Evolutionary conservation across 2,329 filamentous ascomycete genomes (phyloP), one percentile per base, ranked within the genome.

Genomic region (Didymella sp.): DNA sequence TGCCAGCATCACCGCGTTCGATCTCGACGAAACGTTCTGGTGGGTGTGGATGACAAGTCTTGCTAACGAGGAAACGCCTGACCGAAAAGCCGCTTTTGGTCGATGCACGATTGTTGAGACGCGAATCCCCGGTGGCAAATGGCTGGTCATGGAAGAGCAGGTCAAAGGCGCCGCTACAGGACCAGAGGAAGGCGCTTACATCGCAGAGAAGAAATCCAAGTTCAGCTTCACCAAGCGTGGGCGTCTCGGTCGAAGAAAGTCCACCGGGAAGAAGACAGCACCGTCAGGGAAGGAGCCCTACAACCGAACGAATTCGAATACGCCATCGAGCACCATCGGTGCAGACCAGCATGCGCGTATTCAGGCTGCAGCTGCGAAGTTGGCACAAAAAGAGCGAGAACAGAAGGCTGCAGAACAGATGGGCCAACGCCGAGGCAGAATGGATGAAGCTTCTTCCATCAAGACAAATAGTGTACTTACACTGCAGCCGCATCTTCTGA

Each of bases 41-140:
- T 98, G 95, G 94, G 95, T 98, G 4, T 99, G 95, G 95, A 98
- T 99, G 84, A 96, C 87, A 67, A 98, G 94, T 81, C 80, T 99
- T 69, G 92, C 94, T 1, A 90, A 88, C 0, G 95, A 99, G 70
- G 95, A 99, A 78, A 90, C 93, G 0, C 78, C 87, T 0, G 84
- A 89, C 43, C 87, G 95, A 59, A 99, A 99, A 74, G 89, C 93
- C 6, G 92, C 93, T 0, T 99, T 99, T 74, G 95, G 95, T 33
- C 86, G 95, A 61, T 99, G 95, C 71, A 92, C 95, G 19, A 84
- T 99, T 35, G 85, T 98, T 42, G 95, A 99, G 76, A 98, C 95
- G 0, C 82, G 85, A 13, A 95, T 98, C 59, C 82, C 84, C 38
- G 86, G 87, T 51, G 91, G 92, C 21, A 89, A 88, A 61, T 99